These are phyloP conservation scores for Capsicum chinense DNA, from an alignment of 257 asterid genomes.

Conservation along the genomic window DNA sequence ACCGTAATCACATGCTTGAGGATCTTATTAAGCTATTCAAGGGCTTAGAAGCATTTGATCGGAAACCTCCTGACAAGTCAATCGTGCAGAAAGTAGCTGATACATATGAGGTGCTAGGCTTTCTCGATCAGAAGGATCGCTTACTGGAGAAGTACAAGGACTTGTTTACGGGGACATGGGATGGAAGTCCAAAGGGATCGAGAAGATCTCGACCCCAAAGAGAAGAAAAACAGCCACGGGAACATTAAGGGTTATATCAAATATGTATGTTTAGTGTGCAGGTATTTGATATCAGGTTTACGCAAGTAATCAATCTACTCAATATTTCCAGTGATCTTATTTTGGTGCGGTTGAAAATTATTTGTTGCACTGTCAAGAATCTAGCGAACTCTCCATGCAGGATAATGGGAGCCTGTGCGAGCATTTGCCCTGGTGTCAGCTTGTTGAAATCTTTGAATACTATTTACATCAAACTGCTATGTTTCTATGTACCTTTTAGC, in stretches of 20 bases:
- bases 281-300: neutral
- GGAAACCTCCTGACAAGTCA: conserved; percentile 80
- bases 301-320: neutral
- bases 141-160: conserved; percentile 69
- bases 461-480: neutral
- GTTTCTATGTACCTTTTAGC: neutral
- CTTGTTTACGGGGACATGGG: conserved; percentile 47
- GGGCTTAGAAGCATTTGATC: conserved; percentile 74
- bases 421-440: neutral
- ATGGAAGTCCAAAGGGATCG: conserved; percentile 43
- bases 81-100: conserved; percentile 74
- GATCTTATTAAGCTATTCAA: conserved; percentile 80
- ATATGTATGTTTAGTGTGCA: neutral
- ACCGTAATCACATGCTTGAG: conserved; percentile 69
- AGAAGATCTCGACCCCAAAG: conserved; percentile 34
- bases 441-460: neutral
- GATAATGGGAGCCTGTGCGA: neutral
- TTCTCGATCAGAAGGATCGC: conserved; percentile 68
- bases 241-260: conserved; percentile 16
- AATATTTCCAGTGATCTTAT: conserved; percentile 4
- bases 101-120: conserved; percentile 73
- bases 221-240: conserved; percentile 34
- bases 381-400: neutral
- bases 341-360: neutral
- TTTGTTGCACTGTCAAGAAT: neutral